phyloP scores from a whole-genome alignment of 345 rosid genomes.

The Noccaea caerulescens region DNA sequence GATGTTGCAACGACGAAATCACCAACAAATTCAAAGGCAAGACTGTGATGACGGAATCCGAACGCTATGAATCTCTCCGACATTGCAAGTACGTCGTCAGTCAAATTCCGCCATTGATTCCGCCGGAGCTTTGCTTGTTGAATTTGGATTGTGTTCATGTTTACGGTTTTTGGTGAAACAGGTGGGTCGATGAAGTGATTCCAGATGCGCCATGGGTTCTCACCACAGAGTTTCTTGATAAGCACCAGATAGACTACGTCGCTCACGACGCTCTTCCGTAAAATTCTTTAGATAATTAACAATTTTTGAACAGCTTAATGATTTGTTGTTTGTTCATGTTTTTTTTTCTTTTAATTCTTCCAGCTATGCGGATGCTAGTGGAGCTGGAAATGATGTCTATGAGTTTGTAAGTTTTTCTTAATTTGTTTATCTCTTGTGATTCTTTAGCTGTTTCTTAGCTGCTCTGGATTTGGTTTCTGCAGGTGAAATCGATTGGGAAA shows the following conservation, averaged over 20 bases:
- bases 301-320: neutral
- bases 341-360: neutral
- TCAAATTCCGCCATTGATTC: neutral
- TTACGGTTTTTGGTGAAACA: slow-evolving; percentile 29
- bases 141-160: neutral
- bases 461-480: slow-evolving; percentile 1
- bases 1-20: slow-evolving; percentile 68
- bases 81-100: slow-evolving; percentile 60
- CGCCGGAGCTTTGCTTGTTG: neutral
- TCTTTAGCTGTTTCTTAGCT: neutral
- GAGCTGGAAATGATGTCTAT: slow-evolving; percentile 74
- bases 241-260: slow-evolving; percentile 65
- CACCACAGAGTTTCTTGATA: slow-evolving; percentile 63
- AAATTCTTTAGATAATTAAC: slow-evolving; percentile 9
- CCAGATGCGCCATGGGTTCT: slow-evolving; percentile 84
- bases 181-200: slow-evolving; percentile 82
- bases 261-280: slow-evolving; percentile 79
- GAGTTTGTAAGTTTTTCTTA: slow-evolving; percentile 61
- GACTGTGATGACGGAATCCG: slow-evolving; percentile 71
- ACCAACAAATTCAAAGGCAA: slow-evolving; percentile 70
- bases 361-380: slow-evolving; percentile 78
- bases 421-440: neutral
- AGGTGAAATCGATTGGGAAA: slow-evolving; percentile 63
- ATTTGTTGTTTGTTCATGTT: neutral
- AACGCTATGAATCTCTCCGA: slow-evolving; percentile 71